phyloP scores from a whole-genome alignment of 352 stramenopile genomes.

The Thraustochytrium striatum region DNA sequence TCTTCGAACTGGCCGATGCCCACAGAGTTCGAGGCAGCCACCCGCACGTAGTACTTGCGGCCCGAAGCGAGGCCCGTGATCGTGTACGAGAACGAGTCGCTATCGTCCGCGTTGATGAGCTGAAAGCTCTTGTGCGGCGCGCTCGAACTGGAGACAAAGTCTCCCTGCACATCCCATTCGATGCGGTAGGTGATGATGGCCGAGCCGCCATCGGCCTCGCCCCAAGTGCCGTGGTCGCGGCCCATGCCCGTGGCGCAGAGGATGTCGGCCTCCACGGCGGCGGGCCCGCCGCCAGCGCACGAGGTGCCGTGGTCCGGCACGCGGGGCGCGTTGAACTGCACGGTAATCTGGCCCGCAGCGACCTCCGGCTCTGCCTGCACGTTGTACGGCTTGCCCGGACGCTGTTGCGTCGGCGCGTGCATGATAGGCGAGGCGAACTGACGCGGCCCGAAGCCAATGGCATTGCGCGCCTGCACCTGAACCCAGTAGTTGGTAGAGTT shows the following conservation, averaged over 20 bases:
- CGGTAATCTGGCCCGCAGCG: slow-evolving; percentile 61
- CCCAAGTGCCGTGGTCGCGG: slow-evolving; percentile 60
- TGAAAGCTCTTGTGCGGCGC: slow-evolving; percentile 57
- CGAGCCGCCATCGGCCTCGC: slow-evolving; percentile 77
- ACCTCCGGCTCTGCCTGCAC: slow-evolving; percentile 70
- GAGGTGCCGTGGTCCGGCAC: slow-evolving; percentile 49
- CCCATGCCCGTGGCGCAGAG: slow-evolving; percentile 49
- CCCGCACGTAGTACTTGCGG: slow-evolving; percentile 76
- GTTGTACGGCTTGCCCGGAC: slow-evolving; percentile 69
- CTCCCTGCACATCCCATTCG: slow-evolving; percentile 79
- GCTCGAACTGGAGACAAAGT: slow-evolving; percentile 74
- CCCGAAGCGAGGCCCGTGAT: slow-evolving; percentile 74
- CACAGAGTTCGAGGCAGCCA: slow-evolving; percentile 63
- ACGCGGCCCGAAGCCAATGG: slow-evolving; percentile 65
- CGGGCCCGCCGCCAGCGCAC: slow-evolving; percentile 43
- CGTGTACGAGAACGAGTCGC: slow-evolving; percentile 66
- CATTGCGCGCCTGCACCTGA: slow-evolving; percentile 71
- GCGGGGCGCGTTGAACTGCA: slow-evolving; percentile 74
- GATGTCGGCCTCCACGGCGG: not conserved
- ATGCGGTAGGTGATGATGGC: slow-evolving; percentile 83
- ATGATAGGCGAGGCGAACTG: slow-evolving; percentile 60
- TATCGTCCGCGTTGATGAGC: slow-evolving; percentile 56
- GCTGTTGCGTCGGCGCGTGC: slow-evolving; percentile 63
- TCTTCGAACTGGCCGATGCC: slow-evolving; percentile 47
- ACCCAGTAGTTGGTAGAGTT: slow-evolving; percentile 64